Percentiles rank a stretch among this genome's conserved stretches.
phyloP scores from a whole-genome alignment of 805 yeast genomes.

The Candida alai region DNA sequence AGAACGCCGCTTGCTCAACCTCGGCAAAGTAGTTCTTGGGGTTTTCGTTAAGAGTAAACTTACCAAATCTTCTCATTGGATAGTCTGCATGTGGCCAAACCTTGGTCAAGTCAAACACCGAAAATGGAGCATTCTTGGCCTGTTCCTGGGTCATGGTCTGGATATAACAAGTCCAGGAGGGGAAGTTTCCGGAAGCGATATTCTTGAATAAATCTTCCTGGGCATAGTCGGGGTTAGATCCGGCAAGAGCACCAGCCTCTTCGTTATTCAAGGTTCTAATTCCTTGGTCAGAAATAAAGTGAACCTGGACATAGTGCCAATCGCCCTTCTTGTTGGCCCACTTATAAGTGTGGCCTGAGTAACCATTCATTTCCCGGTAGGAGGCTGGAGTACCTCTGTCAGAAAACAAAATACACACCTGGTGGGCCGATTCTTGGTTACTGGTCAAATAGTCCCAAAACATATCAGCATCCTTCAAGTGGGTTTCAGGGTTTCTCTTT shows the following conservation, averaged over 20 bases:
- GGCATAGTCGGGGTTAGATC: conserved; percentile 78
- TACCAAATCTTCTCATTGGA: conserved; percentile 85
- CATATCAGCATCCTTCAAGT: conserved; percentile 75
- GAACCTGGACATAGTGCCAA: conserved; percentile 77
- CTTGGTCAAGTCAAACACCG: conserved; percentile 87
- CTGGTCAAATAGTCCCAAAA: conserved; percentile 79
- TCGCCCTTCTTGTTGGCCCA: conserved; percentile 74
- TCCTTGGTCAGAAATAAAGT: conserved; percentile 65
- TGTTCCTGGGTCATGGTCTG: conserved; percentile 85
- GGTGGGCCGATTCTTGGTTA: conserved; percentile 74
- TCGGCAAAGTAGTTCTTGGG: conserved; percentile 85
- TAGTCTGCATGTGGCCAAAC: conserved; percentile 87
- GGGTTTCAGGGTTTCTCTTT: conserved; percentile 80
- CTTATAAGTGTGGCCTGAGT: conserved; percentile 81
- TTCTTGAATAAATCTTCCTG: conserved; percentile 76
- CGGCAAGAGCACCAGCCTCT: conserved; percentile 64
- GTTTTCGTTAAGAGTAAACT: conserved; percentile 72
- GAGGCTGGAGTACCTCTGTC: conserved; percentile 82
- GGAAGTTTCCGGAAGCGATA: conserved; percentile 72
- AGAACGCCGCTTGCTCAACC: conserved; percentile 57
- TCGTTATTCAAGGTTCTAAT: conserved; percentile 50
- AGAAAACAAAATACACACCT: conserved; percentile 66
- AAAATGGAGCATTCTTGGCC: conserved; percentile 70
- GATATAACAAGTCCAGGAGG: conserved; percentile 81
- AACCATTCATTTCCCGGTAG: conserved; percentile 77